Percentiles rank a stretch among this genome's conserved stretches.
Conservation (phyloP, 2,329 filamentous ascomycete genomes). For the Zymoseptoria brevis region DNA sequence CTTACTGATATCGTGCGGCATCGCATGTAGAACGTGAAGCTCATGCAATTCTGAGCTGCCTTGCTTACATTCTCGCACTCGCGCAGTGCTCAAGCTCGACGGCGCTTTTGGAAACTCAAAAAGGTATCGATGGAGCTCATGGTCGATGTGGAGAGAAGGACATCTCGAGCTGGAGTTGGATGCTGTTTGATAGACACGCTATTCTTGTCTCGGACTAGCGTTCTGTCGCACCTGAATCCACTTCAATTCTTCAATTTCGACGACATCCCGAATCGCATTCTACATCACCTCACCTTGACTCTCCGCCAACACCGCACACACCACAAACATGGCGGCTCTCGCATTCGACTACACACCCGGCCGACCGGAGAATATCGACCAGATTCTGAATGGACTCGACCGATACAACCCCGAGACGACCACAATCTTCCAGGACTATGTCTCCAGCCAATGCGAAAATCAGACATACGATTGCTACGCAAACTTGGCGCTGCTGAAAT, state of each 20-base stretch:
- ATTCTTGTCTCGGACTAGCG: neutral
- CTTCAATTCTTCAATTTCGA: conserved; percentile 2
- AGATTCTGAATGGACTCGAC: conserved; percentile 93
- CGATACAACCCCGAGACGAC: conserved; percentile 98
- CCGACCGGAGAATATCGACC: conserved; percentile 82
- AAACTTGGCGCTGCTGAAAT: conserved; percentile 89
- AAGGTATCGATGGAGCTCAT: neutral
- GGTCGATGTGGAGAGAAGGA: neutral
- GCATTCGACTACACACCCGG: conserved; percentile 83
- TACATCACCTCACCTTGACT: neutral
- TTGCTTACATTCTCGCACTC: too few species aligned
- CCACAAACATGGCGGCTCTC: conserved; percentile 34
- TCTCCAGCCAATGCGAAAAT: conserved; percentile 88
- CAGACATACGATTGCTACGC: conserved; percentile 93
- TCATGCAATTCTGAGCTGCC: too few species aligned
- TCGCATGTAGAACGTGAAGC: too few species aligned
- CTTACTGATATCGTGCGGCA: too few species aligned
- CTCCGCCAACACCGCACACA: conserved; percentile 2
- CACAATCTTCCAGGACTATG: conserved; percentile 85
- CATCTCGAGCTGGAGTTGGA: neutral
- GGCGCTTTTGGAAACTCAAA: too few species aligned
- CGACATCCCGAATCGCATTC: neutral
- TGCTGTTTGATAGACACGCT: neutral
- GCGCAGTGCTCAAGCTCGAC: too few species aligned
- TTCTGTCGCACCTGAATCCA: neutral